Evolutionary conservation across 192 early-diverging fungal species (phyloP).

Genomic region (Phycomyces blakesleeanus): DNA sequence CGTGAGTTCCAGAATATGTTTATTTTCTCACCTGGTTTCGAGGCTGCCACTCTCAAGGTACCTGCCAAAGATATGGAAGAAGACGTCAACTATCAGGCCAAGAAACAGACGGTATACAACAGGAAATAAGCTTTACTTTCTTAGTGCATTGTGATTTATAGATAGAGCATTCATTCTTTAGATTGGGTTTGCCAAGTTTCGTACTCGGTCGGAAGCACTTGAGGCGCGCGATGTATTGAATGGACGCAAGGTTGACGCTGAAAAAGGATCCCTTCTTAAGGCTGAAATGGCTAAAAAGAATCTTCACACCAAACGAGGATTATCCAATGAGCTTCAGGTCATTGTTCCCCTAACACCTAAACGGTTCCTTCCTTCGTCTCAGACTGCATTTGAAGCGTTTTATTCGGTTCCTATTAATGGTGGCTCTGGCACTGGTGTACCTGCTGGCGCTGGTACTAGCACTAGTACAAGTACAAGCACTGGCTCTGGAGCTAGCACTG

Average conservation of each 20-base stretch:
- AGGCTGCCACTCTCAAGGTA: constrained; percentile 93
- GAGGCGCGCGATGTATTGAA: constrained; percentile 86
- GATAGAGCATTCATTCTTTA: constrained; percentile 24
- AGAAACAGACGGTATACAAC: constrained; percentile 92
- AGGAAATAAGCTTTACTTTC: constrained; percentile 5
- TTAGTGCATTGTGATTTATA: neutral
- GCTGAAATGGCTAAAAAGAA: constrained; percentile 99
- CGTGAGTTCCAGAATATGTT: constrained; percentile 99
- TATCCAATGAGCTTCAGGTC: constrained; percentile 6
- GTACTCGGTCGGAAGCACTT: constrained; percentile 83
- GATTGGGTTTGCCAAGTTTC: constrained; percentile 99
- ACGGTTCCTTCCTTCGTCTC: neutral
- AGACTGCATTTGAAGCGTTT: constrained; percentile 29
- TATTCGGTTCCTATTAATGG: constrained; percentile 37
- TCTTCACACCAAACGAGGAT: constrained; percentile 83
- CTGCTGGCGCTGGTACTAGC: constrained; percentile 16
- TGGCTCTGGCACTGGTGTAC: constrained; percentile 34
- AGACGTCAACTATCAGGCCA: constrained; percentile 50
- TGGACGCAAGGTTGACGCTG: constrained; percentile 87
- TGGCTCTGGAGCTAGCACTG: neutral
- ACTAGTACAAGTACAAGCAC: neutral
- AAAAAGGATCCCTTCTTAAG: constrained; percentile 74
- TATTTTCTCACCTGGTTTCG: constrained; percentile 92
- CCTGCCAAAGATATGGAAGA: constrained; percentile 64
- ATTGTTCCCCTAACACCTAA: neutral